phyloP scores from a whole-genome alignment of 257 asterid species.

The Echites panduratus region DNA sequence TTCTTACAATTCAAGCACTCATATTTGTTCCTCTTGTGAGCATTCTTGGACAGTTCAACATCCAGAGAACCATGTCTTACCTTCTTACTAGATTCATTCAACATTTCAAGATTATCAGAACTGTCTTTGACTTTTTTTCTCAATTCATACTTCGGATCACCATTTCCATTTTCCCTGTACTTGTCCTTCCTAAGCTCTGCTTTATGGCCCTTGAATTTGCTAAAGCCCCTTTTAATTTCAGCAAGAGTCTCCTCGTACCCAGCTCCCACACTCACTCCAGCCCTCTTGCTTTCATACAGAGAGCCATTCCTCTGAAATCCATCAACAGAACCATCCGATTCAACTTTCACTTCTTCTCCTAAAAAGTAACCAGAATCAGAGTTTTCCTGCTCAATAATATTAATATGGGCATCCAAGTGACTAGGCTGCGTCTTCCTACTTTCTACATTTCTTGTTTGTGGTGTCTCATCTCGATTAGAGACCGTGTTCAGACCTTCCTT shows the following conservation, averaged over 20 bases:
- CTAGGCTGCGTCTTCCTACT: constrained; percentile 30
- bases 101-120: constrained; percentile 28
- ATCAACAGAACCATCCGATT: constrained; percentile 63
- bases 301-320: constrained; percentile 27
- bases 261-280: constrained; percentile 23
- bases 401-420: constrained; percentile 32
- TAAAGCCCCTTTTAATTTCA: constrained; percentile 26
- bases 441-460: constrained; percentile 22
- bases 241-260: constrained; percentile 27
- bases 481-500: constrained; percentile 20
- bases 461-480: constrained; percentile 19
- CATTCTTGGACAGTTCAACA: constrained; percentile 23
- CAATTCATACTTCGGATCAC: constrained; percentile 28
- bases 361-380: constrained; percentile 93
- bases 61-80: constrained; percentile 26
- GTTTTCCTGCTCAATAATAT: constrained; percentile 35
- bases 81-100: constrained; percentile 28
- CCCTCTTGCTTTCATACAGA: constrained; percentile 22
- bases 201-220: constrained; percentile 21
- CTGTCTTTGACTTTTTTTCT: constrained; percentile 34
- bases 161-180: constrained; percentile 23
- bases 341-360: constrained; percentile 59
- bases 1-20: constrained; percentile 86
- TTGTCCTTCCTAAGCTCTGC: constrained; percentile 20
- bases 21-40: constrained; percentile 54